Evolutionary conservation across 73 alveolate genomes (phyloP).

Genomic region (Uronychia binucleata): DNA sequence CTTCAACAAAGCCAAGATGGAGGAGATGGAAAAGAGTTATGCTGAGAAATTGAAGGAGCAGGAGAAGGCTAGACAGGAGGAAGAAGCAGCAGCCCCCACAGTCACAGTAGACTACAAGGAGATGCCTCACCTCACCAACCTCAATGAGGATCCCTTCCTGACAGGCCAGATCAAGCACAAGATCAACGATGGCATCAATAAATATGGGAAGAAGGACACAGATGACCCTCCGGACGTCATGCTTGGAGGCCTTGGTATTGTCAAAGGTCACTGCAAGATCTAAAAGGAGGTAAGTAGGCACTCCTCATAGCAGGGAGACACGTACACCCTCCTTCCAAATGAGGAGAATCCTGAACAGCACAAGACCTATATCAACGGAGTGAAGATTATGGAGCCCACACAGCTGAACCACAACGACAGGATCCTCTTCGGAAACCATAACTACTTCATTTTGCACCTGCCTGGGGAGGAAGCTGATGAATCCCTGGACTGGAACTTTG

Average conservation of each 20-base stretch:
- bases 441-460: slow-evolving; percentile 35
- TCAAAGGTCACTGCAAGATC: slow-evolving; percentile 25
- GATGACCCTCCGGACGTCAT: slow-evolving; percentile 50
- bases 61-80: slow-evolving; percentile 39
- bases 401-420: slow-evolving; percentile 57
- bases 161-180: slow-evolving; percentile 65
- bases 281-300: slow-evolving; percentile 20
- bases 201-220: slow-evolving; percentile 68
- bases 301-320: no score
- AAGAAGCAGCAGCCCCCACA: slow-evolving; percentile 30
- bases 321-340: slow-evolving; percentile 37
- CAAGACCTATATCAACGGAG: slow-evolving; percentile 52
- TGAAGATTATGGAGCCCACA: slow-evolving; percentile 24
- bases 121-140: slow-evolving; percentile 60
- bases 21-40: slow-evolving; percentile 63
- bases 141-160: slow-evolving; percentile 78
- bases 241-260: slow-evolving; percentile 54
- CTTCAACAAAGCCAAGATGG: slow-evolving; percentile 27
- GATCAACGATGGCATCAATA: slow-evolving; percentile 64
- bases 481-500: slow-evolving; percentile 47
- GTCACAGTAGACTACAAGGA: slow-evolving; percentile 33
- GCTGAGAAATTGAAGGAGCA: slow-evolving; percentile 52
- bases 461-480: slow-evolving; percentile 51
- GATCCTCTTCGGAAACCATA: slow-evolving; percentile 61
- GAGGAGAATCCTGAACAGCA: slow-evolving; percentile 51